Evolutionary conservation across 306 rosid species (phyloP).

Genomic region (Cicer chorassanicum): DNA sequence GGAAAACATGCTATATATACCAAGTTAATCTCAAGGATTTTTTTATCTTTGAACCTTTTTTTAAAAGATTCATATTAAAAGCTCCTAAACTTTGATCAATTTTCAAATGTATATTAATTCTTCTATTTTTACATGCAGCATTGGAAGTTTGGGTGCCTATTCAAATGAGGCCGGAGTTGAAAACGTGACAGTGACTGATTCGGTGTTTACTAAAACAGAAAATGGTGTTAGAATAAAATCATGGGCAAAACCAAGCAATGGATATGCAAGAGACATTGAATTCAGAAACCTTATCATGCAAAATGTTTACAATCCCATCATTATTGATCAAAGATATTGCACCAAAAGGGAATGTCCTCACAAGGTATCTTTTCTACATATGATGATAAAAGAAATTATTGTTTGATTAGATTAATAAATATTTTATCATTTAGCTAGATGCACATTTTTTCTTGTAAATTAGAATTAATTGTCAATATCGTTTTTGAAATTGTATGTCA

Average conservation of each 20-base stretch:
- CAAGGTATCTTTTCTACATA: constrained; percentile 17
- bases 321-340: constrained; percentile 54
- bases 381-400: too few relatives aligned
- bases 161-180: constrained; percentile 45
- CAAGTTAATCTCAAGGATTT: too few relatives aligned
- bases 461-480: too few relatives aligned
- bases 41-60: too few relatives aligned
- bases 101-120: not conserved
- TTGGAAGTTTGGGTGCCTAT: constrained; percentile 48
- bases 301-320: constrained; percentile 50
- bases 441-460: too few relatives aligned
- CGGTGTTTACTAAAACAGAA: constrained; percentile 38
- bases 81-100: too few relatives aligned
- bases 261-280: constrained; percentile 39
- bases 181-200: constrained; percentile 47
- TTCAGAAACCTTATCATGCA: constrained; percentile 50
- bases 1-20: too few relatives aligned
- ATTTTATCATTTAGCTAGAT: too few relatives aligned
- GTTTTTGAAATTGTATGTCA: too few relatives aligned
- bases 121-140: constrained; percentile 27
- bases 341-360: constrained; percentile 36
- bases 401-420: too few relatives aligned
- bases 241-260: constrained; percentile 50
- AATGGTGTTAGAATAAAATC: constrained; percentile 55
- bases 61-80: too few relatives aligned